Base-by-base conservation (phyloP, 2,329 filamentous ascomycete species). In the Sporothrix brasiliensis region DNA sequence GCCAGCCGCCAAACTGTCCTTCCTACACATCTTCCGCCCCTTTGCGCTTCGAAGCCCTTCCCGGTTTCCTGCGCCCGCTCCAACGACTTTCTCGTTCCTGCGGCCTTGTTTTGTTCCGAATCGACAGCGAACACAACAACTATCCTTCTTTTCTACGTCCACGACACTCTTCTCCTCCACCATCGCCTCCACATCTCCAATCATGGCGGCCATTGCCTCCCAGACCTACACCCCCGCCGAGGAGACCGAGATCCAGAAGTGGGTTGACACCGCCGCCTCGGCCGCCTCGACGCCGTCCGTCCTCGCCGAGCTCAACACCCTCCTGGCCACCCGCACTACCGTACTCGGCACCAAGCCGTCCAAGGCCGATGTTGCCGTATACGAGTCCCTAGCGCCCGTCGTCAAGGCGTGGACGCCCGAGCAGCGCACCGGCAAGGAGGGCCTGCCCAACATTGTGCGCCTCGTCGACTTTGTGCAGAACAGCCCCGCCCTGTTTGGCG, bases 381-480 rank as follows among this genome's bases (percentile, higher is more conserved):
- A 95, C 85, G 85, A 91, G 74, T 86, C 90, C 69, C 85, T 97
- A 47, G 91, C 90, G 0, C 91, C 93, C 14, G 78, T 91, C 52
- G 92, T 97, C 72, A 87, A 90, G 77, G 84, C 85, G 74, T 98
- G 94, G 94, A 87, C 87, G 2, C 82, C 91, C 61, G 93, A 97
- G 82, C 88, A 97, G 86, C 89, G 92, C 78, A 97, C 94, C 27
- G 94, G 94, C 73, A 89, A 97, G 83, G 86, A 93, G 74, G 94
- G 94, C 73, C 91, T 91, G 80, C 94, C 96, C 73, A 90, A 98
- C 82, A 91, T 98, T 75, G 92, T 97, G 71, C 92, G 94, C 75
- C 91, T 92, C 79, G 81, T 97, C 77, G 94, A 97, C 83, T 97
- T 97, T 79, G 92, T 98, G 74, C 94, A 98, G 85, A 97, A 97